Evolutionary conservation across 768 basidiomycete genomes (phyloP).

Genomic region (Phallus indusiatus): DNA sequence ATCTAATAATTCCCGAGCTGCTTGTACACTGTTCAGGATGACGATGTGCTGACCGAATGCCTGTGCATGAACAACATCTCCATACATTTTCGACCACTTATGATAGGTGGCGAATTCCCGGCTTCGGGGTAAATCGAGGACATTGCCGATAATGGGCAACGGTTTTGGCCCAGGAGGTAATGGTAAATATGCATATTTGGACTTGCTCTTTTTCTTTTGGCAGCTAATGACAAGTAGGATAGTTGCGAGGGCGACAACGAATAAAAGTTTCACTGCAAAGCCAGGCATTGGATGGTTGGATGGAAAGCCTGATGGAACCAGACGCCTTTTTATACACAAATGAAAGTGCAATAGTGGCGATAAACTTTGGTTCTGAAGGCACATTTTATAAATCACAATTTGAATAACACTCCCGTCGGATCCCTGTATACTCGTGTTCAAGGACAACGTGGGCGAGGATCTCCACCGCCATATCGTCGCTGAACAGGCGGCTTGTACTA

Average conservation of each 20-base stretch:
- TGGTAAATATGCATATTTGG: background rate
- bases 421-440: too few relatives aligned
- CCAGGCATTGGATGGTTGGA: too few relatives aligned
- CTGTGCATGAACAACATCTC: conserved; percentile 13
- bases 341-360: too few relatives aligned
- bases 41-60: conserved; percentile 12
- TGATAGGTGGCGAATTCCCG: conserved; percentile 29
- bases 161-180: conserved; percentile 31
- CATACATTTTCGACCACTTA: conserved; percentile 29
- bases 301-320: too few relatives aligned
- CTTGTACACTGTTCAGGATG: conserved; percentile 15
- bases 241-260: background rate
- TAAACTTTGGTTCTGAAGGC: too few relatives aligned
- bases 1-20: conserved; percentile 15
- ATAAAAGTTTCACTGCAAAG: background rate
- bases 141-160: conserved; percentile 30
- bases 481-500: too few relatives aligned
- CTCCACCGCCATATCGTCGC: too few relatives aligned
- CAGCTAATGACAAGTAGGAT: background rate
- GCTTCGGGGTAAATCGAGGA: conserved; percentile 22
- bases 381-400: too few relatives aligned
- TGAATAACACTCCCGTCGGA: too few relatives aligned
- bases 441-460: too few relatives aligned
- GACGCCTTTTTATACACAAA: too few relatives aligned
- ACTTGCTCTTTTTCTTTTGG: background rate